These are phyloP conservation scores for Hypericum perforatum DNA, from an alignment of 345 rosid species.

Conservation along the genomic window DNA sequence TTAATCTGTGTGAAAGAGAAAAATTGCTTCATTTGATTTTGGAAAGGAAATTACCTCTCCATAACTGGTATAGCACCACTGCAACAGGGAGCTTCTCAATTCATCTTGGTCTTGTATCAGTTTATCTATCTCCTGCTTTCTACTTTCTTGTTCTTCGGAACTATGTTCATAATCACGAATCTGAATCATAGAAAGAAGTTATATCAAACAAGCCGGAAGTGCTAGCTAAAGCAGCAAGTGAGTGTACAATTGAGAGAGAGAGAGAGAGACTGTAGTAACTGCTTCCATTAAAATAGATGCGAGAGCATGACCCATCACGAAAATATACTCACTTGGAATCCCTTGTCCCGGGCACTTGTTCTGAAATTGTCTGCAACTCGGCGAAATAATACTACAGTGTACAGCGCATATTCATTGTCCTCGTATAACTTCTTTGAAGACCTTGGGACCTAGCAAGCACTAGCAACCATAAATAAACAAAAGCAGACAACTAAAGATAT, in stretches of 20 bases:
- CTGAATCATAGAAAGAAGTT: slow-evolving; percentile 29
- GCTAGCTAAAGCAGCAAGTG: too few relatives aligned
- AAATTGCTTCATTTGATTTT: too few relatives aligned
- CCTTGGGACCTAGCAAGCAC: slow-evolving; percentile 74
- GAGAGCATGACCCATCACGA: slow-evolving; percentile 5
- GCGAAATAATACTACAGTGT: slow-evolving; percentile 72
- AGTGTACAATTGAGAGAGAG: too few relatives aligned
- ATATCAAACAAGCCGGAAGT: background rate
- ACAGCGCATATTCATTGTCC: slow-evolving; percentile 98
- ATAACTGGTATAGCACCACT: slow-evolving; percentile 93
- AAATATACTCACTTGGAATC: slow-evolving; percentile 69
- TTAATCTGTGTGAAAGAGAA: too few relatives aligned
- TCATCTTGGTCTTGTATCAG: slow-evolving; percentile 71
- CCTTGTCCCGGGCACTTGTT: slow-evolving; percentile 68
- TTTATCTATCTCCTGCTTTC: slow-evolving; percentile 78
- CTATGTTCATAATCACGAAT: slow-evolving; percentile 88
- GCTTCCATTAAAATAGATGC: background rate
- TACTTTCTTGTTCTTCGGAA: slow-evolving; percentile 70
- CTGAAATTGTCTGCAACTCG: slow-evolving; percentile 93
- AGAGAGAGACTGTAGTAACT: background rate
- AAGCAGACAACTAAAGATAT: background rate
- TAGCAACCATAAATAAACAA: slow-evolving; percentile 2
- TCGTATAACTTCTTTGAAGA: slow-evolving; percentile 85
- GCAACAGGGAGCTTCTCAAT: slow-evolving; percentile 82
- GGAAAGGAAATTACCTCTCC: slow-evolving; percentile 60